A percentile compares a stretch with the other conserved stretches of the same genome.
phyloP scores from a whole-genome alignment of 768 basidiomycete genomes.

The Termitomyces heimii region DNA sequence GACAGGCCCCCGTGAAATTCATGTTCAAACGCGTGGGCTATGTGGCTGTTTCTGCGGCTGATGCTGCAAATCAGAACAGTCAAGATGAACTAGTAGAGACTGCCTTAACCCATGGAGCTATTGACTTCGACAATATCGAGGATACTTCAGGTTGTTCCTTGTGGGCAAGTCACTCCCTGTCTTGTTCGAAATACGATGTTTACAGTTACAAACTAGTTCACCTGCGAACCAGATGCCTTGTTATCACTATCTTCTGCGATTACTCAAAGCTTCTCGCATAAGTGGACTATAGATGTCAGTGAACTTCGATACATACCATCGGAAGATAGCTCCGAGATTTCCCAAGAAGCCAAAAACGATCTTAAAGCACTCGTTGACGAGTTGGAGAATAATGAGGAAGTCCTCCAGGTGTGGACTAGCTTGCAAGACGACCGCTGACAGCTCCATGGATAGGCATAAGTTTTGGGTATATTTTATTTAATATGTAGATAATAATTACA shows the following conservation, averaged over 20 bases:
- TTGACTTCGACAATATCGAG: conserved; percentile 14
- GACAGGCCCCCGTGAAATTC: conserved; percentile 56
- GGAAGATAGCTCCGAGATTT: conserved; percentile 26
- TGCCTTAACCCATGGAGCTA: conserved; percentile 13
- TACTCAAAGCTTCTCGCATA: conserved; percentile 16
- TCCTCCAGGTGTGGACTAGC: conserved; percentile 54
- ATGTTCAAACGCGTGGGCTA: conserved; percentile 56
- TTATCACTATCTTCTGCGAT: conserved; percentile 31
- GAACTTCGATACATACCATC: conserved; percentile 53
- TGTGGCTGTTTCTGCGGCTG: conserved; percentile 36
- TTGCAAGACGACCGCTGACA: conserved; percentile 21
- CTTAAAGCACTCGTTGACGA: conserved; percentile 42
- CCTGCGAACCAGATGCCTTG: conserved; percentile 35
- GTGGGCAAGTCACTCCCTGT: conserved; percentile 3
- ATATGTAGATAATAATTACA: background rate
- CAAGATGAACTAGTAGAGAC: conserved; percentile 24
- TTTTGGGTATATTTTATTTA: background rate
- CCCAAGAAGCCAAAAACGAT: conserved; percentile 32
- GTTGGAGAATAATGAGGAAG: conserved; percentile 54
- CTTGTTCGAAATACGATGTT: background rate
- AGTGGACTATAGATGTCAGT: conserved; percentile 6
- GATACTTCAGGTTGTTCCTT: conserved; percentile 2
- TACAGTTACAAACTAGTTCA: conserved; percentile 28
- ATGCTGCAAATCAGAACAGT: conserved; percentile 15
- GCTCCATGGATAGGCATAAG: background rate